Evolutionary conservation across 2,329 filamentous ascomycete species (phyloP), one percentile per base, ranked within the genome.

Genomic region (Clonostachys byssicola): DNA sequence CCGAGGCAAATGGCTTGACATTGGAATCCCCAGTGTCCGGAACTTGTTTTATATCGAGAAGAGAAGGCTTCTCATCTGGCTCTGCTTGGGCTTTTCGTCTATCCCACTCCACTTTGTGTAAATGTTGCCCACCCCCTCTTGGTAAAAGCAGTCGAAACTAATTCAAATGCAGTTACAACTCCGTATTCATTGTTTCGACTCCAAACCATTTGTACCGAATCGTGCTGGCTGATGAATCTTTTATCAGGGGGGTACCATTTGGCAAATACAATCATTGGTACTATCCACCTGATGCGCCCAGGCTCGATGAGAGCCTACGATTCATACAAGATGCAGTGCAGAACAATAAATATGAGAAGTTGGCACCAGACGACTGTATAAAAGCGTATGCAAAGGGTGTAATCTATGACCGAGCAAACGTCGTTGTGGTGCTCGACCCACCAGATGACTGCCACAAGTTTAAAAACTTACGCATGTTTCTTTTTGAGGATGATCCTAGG

Each of bases 1-100:
- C 1, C 23, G 43, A 0, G 45, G 49, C 1, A 45, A 45, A 1
- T 56, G 54, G 52, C 36, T 58, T 1, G 58, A 60, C 30, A 54
- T 59, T 35, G 58, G 58, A 1, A 51, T 60, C 3, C 55, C 54
- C 2, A 55, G 50, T 0, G 40, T 60, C 0, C 47, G 52, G 4
- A 59, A 59, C 5, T 12, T 39, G 14, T 12, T 8, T 39, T 30
- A 4, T 30, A 30, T 30, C 23, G 23, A 30, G 23, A 30, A 30
- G 23, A 30, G 3, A 30, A 30, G 23, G 23, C 3, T 30, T 30
- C 3, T 30, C 8, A 4, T 30, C 23, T 30, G 23, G 23, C 23
- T 30, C 23, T 30, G 23, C 3, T 30, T 30, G 10, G 23, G 23
- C 23, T 9, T 30, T 30, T 30, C 36, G 8, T 39, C 36, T n/a